Percentiles rank a stretch among this genome's conserved stretches.
Conservation (phyloP, 805 yeast species). For the Cyberlindnera maritima region DNA sequence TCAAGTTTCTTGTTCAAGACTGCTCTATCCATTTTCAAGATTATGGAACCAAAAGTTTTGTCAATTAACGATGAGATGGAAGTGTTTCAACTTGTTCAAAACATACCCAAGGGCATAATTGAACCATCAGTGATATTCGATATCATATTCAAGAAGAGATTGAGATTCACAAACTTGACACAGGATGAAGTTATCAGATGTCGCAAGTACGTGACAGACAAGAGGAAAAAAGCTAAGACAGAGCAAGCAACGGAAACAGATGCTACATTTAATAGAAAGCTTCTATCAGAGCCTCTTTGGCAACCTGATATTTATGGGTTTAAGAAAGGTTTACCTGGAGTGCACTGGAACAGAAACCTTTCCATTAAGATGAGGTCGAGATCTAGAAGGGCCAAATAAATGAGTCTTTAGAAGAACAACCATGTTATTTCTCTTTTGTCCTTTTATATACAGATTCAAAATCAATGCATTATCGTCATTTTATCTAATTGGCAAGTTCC, state of each 20-base stretch:
- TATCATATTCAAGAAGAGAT: conserved; percentile 69
- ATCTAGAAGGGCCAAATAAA: conserved; percentile 28
- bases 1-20: conserved; percentile 82
- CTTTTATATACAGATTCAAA: too few relatives aligned
- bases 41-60: conserved; percentile 64
- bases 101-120: conserved; percentile 66
- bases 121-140: conserved; percentile 72
- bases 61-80: conserved; percentile 50
- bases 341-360: conserved; percentile 60
- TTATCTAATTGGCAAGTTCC: conserved; percentile 31
- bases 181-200: conserved; percentile 82
- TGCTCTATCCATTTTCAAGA: conserved; percentile 74
- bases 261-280: conserved; percentile 26
- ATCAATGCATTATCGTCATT: background rate
- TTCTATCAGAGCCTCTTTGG: conserved; percentile 32
- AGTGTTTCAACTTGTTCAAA: conserved; percentile 82
- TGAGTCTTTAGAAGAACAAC: background rate
- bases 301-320: conserved; percentile 42
- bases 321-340: conserved; percentile 44
- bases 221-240: conserved; percentile 35
- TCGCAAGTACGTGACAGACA: conserved; percentile 70
- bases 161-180: conserved; percentile 70
- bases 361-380: conserved; percentile 50
- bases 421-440: too few relatives aligned
- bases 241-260: conserved; percentile 23